Conservation (phyloP, 2,329 filamentous ascomycete genomes). For the Verticillium nonalfalfae region DNA sequence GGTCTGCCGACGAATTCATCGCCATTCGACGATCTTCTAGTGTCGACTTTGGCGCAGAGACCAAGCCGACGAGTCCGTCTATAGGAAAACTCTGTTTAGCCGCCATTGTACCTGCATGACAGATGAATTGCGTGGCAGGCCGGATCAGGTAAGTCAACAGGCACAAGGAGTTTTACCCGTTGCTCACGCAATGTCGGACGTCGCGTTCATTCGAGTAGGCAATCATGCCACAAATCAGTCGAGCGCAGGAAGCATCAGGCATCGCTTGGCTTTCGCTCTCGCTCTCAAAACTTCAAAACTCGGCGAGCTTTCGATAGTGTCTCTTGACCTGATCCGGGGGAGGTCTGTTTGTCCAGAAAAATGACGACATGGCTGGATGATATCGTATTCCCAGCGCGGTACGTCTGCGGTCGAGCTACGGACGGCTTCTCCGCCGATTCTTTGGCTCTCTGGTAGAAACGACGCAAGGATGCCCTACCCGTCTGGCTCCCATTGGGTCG, state of each 20-base stretch:
- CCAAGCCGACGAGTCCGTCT: not conserved
- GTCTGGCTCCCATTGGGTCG: not conserved
- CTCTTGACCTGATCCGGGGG: not conserved
- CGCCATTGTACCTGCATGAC: not conserved
- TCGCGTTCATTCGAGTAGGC: not conserved
- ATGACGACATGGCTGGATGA: not conserved
- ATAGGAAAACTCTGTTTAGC: not conserved
- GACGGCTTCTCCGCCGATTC: not conserved
- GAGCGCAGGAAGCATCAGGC: not conserved
- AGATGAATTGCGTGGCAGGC: not conserved
- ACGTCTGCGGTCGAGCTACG: not conserved
- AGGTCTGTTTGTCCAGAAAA: not conserved
- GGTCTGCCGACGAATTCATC: not conserved
- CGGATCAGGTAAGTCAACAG: not conserved
- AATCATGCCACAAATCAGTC: not conserved
- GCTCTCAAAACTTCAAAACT: not conserved
- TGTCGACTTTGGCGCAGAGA: not conserved
- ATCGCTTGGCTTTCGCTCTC: not conserved
- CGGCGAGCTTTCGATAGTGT: not conserved
- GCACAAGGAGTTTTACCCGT: not conserved
- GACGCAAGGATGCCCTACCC: not conserved
- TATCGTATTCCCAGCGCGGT: not conserved
- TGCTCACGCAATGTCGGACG: not conserved
- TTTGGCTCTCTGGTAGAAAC: not conserved
- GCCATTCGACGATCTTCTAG: not conserved